phyloP scores from a whole-genome alignment of 768 basidiomycete species.

The Boletus patriciae region DNA sequence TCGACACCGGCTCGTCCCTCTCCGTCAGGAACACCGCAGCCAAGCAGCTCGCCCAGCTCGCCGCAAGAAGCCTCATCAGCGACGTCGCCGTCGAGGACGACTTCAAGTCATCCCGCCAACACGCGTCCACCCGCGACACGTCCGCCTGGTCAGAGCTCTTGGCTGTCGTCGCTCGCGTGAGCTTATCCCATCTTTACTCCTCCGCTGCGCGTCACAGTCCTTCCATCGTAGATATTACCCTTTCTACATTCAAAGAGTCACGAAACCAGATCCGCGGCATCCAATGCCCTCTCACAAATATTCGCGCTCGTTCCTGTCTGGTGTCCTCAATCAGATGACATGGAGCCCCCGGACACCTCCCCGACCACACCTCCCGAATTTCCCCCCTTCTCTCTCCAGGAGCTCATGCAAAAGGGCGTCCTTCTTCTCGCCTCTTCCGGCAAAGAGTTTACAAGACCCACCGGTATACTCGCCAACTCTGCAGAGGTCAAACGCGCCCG shows the following conservation, averaged over 20 bases:
- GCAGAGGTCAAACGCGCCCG: conserved; percentile 85
- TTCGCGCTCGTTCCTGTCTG: conserved; percentile 83
- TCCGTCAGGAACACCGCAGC: conserved; percentile 94
- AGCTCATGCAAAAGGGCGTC: conserved; percentile 72
- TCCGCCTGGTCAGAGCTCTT: conserved; percentile 89
- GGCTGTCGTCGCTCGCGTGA: conserved; percentile 84
- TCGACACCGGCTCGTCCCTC: conserved; percentile 91
- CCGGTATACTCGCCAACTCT: conserved; percentile 68
- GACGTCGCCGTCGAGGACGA: conserved; percentile 83
- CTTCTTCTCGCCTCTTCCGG: conserved; percentile 90
- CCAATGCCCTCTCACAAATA: conserved; percentile 84
- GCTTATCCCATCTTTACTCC: conserved; percentile 13
- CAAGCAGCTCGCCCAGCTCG: conserved; percentile 91
- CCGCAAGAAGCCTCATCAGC: conserved; percentile 78
- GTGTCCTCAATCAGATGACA: conserved; percentile 40
- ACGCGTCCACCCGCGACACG: conserved; percentile 59
- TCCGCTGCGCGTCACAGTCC: not conserved
- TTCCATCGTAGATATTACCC: conserved; percentile 69
- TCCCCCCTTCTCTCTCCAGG: conserved; percentile 72
- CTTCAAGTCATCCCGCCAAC: conserved; percentile 58
- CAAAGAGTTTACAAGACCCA: conserved; percentile 81
- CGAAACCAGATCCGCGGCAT: conserved; percentile 89
- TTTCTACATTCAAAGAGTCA: conserved; percentile 88
- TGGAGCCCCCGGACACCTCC: conserved; percentile 28
- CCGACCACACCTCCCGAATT: conserved; percentile 52